Conservation (phyloP, 2,329 filamentous ascomycete species). For the Zelopaecilomyces penicillatus region DNA sequence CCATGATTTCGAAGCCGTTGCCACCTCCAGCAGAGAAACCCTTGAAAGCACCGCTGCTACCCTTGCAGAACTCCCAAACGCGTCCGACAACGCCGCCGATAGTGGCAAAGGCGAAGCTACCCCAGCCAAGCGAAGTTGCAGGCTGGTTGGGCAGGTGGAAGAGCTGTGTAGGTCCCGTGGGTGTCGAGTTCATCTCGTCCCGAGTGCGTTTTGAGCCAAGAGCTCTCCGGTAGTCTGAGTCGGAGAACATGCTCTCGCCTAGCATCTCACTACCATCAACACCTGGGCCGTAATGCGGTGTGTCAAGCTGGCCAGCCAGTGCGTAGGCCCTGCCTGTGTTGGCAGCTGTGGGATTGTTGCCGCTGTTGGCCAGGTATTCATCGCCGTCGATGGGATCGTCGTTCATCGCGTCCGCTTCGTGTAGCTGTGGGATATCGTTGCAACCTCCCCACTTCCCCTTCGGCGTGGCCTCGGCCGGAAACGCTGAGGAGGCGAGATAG, state of each 20-base stretch:
- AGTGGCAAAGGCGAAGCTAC: slow-evolving; percentile 49
- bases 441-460: slow-evolving; percentile 39
- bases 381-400: slow-evolving; percentile 7
- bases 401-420: not conserved
- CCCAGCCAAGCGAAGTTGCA: slow-evolving; percentile 39
- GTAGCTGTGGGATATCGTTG: slow-evolving; percentile 12
- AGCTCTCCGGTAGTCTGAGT: slow-evolving; percentile 45
- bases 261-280: slow-evolving; percentile 25
- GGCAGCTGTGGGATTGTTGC: slow-evolving; percentile 12
- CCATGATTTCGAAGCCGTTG: slow-evolving; percentile 52
- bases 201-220: slow-evolving; percentile 39
- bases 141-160: slow-evolving; percentile 22
- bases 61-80: slow-evolving; percentile 77
- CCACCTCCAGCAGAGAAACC: slow-evolving; percentile 86
- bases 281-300: slow-evolving; percentile 28
- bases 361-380: slow-evolving; percentile 12
- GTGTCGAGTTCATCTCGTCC: slow-evolving; percentile 24
- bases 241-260: slow-evolving; percentile 49
- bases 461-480: slow-evolving; percentile 16
- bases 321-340: slow-evolving; percentile 29
- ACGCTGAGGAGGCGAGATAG: slow-evolving; percentile 26
- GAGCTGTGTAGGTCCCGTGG: slow-evolving; percentile 22
- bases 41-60: slow-evolving; percentile 52
- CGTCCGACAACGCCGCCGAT: slow-evolving; percentile 64
- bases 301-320: slow-evolving; percentile 46